Evolutionary conservation across 1,284 basidiomycete species (phyloP).

Genomic region (Boletus mariae): DNA sequence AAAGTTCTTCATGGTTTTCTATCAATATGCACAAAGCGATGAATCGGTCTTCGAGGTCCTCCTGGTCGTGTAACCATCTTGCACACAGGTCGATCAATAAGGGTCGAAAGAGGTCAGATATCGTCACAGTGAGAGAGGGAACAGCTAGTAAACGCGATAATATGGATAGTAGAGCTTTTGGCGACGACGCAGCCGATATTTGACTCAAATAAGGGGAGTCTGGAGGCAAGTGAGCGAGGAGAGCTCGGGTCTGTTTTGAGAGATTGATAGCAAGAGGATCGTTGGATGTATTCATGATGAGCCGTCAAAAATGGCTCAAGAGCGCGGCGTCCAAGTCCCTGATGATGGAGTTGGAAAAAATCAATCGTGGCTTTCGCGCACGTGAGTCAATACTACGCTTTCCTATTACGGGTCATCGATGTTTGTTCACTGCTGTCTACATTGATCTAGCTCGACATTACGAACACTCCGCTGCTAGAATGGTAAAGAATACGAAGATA

Average conservation of each 20-base stretch:
- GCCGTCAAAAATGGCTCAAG: not conserved
- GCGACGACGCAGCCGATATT: conserved; percentile 38
- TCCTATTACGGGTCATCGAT: too few relatives aligned
- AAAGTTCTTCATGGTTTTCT: conserved; percentile 71
- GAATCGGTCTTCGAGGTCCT: conserved; percentile 50
- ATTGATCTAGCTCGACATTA: not conserved
- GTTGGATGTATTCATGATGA: conserved; percentile 15
- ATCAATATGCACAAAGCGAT: conserved; percentile 59
- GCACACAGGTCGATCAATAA: conserved; percentile 69
- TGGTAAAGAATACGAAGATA: conserved; percentile 21
- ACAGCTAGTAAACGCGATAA: conserved; percentile 50
- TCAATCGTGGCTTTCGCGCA: conserved; percentile 3
- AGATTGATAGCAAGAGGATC: conserved; percentile 55
- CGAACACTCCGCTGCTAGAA: conserved; percentile 4
- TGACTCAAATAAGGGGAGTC: conserved; percentile 34
- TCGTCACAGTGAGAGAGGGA: conserved; percentile 51
- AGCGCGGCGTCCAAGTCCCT: not conserved
- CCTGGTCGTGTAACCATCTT: conserved; percentile 56
- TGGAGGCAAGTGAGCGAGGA: conserved; percentile 42
- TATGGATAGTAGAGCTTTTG: conserved; percentile 37
- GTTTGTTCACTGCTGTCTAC: too few relatives aligned
- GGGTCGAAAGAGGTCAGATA: conserved; percentile 63
- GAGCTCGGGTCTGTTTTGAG: conserved; percentile 42
- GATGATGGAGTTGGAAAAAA: not conserved
- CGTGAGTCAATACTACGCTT: conserved; percentile 3